Base-by-base conservation (phyloP, 179 eudicot species). In the Spergularia azorica region DNA sequence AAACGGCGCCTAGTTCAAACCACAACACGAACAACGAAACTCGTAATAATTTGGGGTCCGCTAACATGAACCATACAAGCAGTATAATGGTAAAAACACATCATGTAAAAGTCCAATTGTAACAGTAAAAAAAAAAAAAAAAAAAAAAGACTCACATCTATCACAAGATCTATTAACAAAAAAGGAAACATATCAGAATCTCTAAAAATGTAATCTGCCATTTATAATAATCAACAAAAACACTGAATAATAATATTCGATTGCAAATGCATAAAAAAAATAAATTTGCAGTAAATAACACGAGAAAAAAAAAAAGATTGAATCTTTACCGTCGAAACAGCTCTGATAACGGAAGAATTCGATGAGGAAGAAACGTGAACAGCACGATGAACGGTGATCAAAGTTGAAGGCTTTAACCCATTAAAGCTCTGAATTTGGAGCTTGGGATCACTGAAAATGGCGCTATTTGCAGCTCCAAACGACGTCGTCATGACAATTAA, bases 401-500 rank as follows among this genome's bases (percentile, higher is more conserved):
- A 77, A 7, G 57, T 76, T 67, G 86, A 86, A 15, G 88, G 56
- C 62, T 83, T 87, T 67, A 84, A 73, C 26, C 91, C 92, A 78
- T 84, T 80, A 68, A 81, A 85, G 74, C 77, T 81, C 75, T 83
- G 88, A 65, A 87, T 14, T 66, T 82, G 85, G 21, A 87, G 82
- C 77, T 81, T 84, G 0, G 88, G 65, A 41, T 87, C 89, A 66
- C 64, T 76, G 26, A 80, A 81, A 61, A 85, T 79, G 73, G 85
- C 77, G 52, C 87, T 58, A 72, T 84, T 84, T 20, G 94, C 77
- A 59, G 90, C 85, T 15, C 94, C 91, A 38, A 87, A 72, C 72
- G 97, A 79, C 70, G 97, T 87, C 80, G 91, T 70, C 97, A 90
- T 91, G 57, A 36, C 54, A 26, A 50, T 39, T 13, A 6, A 73